These are phyloP conservation scores for Xylaria bambusicola DNA, from an alignment of 495 filamentous ascomycete genomes.

Conservation along the genomic window DNA sequence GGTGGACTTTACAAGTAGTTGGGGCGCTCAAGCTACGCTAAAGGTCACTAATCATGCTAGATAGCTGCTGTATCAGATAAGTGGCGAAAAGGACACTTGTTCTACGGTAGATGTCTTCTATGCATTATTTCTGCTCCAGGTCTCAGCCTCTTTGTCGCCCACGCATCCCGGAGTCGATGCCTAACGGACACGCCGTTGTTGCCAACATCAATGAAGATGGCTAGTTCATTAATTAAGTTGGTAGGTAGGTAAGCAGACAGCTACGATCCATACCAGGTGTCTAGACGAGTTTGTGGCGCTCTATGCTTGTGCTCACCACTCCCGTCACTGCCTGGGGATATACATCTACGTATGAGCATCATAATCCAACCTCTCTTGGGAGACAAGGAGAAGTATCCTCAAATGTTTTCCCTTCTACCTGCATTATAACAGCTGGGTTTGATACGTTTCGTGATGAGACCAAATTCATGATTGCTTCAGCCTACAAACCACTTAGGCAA, in stretches of 20 bases:
- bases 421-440: not conserved
- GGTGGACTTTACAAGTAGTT: not conserved
- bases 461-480: not conserved
- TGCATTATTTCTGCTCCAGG: not conserved
- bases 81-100: conserved; percentile 21
- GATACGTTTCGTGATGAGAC: not conserved
- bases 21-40: not conserved
- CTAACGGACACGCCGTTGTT: too few species aligned
- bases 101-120: conserved; percentile 16
- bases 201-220: too few species aligned
- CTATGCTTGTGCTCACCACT: too few species aligned
- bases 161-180: too few species aligned
- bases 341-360: too few species aligned
- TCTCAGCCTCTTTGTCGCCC: not conserved
- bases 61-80: too few species aligned
- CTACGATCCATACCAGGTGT: too few species aligned
- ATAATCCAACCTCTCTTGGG: not conserved
- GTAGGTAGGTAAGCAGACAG: too few species aligned
- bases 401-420: not conserved
- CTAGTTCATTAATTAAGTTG: too few species aligned
- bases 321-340: too few species aligned
- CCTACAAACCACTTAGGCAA: not conserved
- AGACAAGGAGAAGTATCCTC: not conserved
- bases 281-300: too few species aligned
- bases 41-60: not conserved